Base-by-base conservation (phyloP, 345 rosid species). In the Camelina laxa region DNA sequence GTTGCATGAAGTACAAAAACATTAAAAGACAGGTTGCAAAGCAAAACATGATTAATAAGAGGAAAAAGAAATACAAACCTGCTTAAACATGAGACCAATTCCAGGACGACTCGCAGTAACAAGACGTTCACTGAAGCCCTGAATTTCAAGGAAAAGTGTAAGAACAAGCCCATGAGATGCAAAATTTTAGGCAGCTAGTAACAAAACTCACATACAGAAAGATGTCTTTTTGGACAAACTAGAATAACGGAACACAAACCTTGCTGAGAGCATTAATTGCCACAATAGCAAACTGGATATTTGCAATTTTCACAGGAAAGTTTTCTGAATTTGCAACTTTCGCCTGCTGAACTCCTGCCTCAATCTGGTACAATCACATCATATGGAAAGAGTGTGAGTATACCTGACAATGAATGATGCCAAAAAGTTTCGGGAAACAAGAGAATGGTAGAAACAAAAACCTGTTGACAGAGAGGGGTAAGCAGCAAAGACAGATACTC, bases 241-340 rank as follows among this genome's bases (percentile, higher is more conserved):
- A 45, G 36, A 67, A 67, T 16, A 45, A 51, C 19, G 9, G 27
- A 22, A 70, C 54, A 69, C 35, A 49, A 70, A 95, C 97, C 99
- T 95, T 95, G 95, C 99, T 95, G 75, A 91, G 89, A 63, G 99
- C 89, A 85, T 87, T 95, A 27, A 95, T 88, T 58, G 97, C 96
- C 84, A 91, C 77, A 56, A 91, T 89, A 74, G 88, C 85, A 68
- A 82, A 93, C 80, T 91, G 97, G 51, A 90, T 67, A 65, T 79
- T 83, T 8, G 83, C 85, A 71, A 91, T 67, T 79, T 85, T 90
- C 31, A 56, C 73, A 42, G 85, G 76, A 74, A 82, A 85, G 31
- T 89, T 93, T 57, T 87, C 93, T 2, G 81, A 65, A 71, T 65
- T 83, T 50, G 80, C 70, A 13, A 66, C 60, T 76, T 84, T 81